Percentiles rank a stretch among this genome's conserved stretches.
phyloP scores from a whole-genome alignment of 495 filamentous ascomycete species.

The Podospora sp. region DNA sequence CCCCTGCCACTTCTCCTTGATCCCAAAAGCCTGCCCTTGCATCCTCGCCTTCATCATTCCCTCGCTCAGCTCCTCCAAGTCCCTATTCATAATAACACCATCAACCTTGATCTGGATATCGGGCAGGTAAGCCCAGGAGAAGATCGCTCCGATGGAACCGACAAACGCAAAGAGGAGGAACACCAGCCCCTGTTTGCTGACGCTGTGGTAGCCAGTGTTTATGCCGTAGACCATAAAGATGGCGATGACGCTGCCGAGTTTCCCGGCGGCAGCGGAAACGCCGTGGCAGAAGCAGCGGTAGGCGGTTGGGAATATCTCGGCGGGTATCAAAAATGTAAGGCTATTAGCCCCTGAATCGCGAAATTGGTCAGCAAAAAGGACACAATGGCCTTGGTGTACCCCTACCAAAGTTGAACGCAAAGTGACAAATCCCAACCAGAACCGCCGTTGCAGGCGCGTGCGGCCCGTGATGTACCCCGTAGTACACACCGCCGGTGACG shows the following conservation, averaged over 20 bases:
- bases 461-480: constrained; percentile 42
- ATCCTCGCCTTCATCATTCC: constrained; percentile 29
- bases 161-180: constrained; percentile 41
- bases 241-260: constrained; percentile 74
- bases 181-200: constrained; percentile 36
- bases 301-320: constrained; percentile 85
- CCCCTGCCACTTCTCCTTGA: constrained; percentile 30
- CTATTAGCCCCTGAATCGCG: constrained; percentile 65
- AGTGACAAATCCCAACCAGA: constrained; percentile 74
- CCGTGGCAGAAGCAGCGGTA: constrained; percentile 86
- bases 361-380: not conserved
- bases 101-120: constrained; percentile 33
- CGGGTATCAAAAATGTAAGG: constrained; percentile 90
- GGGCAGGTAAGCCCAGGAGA: constrained; percentile 41
- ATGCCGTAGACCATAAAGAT: constrained; percentile 55
- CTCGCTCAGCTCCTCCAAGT: constrained; percentile 40
- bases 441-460: constrained; percentile 55
- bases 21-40: constrained; percentile 35
- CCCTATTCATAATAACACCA: constrained; percentile 32
- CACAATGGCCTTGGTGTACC: not conserved
- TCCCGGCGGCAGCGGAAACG: constrained; percentile 81
- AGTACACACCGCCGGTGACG: constrained; percentile 73
- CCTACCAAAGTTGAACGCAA: constrained; percentile 79
- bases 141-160: constrained; percentile 39
- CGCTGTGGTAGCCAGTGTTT: constrained; percentile 34